These are phyloP conservation scores for Ogataea populi-albae DNA, from an alignment of 805 yeast species.

Conservation along the genomic window DNA sequence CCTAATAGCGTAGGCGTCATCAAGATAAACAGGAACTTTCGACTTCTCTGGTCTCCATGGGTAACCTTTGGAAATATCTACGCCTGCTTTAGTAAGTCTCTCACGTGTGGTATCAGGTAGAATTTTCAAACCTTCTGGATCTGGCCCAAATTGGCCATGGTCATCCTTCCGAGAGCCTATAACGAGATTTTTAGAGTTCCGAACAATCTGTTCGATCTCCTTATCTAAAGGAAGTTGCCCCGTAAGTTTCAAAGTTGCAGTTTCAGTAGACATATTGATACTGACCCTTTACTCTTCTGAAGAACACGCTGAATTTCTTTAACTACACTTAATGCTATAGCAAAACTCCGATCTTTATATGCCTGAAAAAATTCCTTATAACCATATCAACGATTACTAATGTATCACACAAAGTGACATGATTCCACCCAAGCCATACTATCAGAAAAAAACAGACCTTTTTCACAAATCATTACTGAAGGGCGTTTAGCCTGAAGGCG, in stretches of 20 bases:
- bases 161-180: slow-evolving; percentile 3
- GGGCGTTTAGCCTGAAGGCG: too few species aligned
- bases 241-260: slow-evolving; percentile 11
- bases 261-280: slow-evolving; percentile 10
- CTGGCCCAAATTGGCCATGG: slow-evolving; percentile 7
- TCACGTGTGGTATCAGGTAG: slow-evolving; percentile 25
- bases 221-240: slow-evolving; percentile 11
- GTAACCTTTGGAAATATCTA: slow-evolving; percentile 36
- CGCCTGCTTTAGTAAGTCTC: slow-evolving; percentile 34
- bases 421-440: too few species aligned
- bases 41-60: slow-evolving; percentile 33
- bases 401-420: too few species aligned
- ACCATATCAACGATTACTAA: too few species aligned
- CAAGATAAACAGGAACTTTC: slow-evolving; percentile 34
- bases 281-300: too few species aligned
- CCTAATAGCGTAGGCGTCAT: slow-evolving; percentile 37
- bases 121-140: slow-evolving; percentile 21
- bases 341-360: too few species aligned
- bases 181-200: slow-evolving; percentile 9
- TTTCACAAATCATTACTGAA: too few species aligned
- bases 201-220: slow-evolving; percentile 16
- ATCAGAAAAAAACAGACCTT: too few species aligned
- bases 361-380: too few species aligned
- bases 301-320: too few species aligned
- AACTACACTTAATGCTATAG: too few species aligned